These are phyloP conservation scores for Curvularia hawaiiensis DNA, from an alignment of 2,329 filamentous ascomycete genomes.

Conservation along the genomic window DNA sequence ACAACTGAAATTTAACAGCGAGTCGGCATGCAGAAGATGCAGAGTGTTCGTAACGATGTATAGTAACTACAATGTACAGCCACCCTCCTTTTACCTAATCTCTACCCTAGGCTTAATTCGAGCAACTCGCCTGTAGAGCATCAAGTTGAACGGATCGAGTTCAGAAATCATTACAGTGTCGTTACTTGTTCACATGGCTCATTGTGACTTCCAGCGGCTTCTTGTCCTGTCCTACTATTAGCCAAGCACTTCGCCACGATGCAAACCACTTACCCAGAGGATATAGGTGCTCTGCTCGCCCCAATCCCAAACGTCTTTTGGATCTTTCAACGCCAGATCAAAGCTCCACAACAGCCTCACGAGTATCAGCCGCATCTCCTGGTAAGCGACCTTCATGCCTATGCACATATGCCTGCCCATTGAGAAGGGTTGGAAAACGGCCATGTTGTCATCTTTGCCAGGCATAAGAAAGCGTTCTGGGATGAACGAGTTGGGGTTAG, in stretches of 20 bases:
- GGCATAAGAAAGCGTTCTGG: constrained; percentile 42
- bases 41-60: too few relatives aligned
- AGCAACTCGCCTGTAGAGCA: neutral
- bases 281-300: constrained; percentile 31
- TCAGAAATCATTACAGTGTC: neutral
- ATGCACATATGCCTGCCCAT: constrained; percentile 37
- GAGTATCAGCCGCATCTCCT: constrained; percentile 45
- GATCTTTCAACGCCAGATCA: constrained; percentile 31
- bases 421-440: constrained; percentile 33
- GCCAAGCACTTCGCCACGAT: neutral
- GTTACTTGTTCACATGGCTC: neutral
- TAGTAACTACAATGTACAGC: neutral
- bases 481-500: constrained; percentile 36
- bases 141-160: neutral
- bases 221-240: constrained; percentile 5
- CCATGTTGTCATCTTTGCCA: constrained; percentile 28
- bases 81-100: neutral
- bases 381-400: constrained; percentile 37
- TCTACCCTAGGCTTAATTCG: neutral
- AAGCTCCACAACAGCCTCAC: constrained; percentile 50
- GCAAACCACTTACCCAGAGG: constrained; percentile 23
- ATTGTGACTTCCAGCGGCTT: constrained; percentile 6
- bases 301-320: constrained; percentile 26
- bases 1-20: neutral
- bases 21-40: neutral